Base-by-base conservation (phyloP, 768 basidiomycete species). In the Clitopilus passeckerianus region DNA sequence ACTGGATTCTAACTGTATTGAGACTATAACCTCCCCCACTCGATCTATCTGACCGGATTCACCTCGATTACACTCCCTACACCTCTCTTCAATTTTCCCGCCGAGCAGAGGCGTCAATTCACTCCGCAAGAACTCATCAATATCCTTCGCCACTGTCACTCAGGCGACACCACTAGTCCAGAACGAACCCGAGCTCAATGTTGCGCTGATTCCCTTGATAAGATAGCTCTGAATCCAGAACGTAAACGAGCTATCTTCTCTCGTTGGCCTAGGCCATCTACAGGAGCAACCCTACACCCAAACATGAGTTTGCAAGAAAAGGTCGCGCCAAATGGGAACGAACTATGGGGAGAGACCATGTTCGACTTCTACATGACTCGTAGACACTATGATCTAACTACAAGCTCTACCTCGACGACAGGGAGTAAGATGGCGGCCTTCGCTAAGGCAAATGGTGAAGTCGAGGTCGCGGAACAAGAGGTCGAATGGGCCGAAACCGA, bases 301-400 rank as follows among this genome's bases (percentile, higher is more conserved):
- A 37, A 59, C 5, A 59, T 58, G 22, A 43, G 54, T 18, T 16
- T 61, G 12, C 44, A 41, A 0, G 77, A 75, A 8, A 78, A 78
- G 60, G 56, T 53, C 52, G 61, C 73, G 6, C 62, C 71, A 0
- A 76, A 76, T 57, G 65, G 66, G 0, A 24, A 70, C 7, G 65
- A 70, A 44, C 62, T 73, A 14, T 82, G 80, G 80, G 79, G 80
- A 46, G 73, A 72, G 10, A 76, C 76, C 0, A 61, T 80, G 0
- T 68, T 71, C 27, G 77, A 81, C 57, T 80, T 82, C 58, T 80
- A 72, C 60, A 59, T 16, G 0, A 68, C 73, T 18, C 34, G 58
- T 1, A 67, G 72, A 15, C 53, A 71, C 0, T 69, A 72, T 1
- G 57, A 63, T 30, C 3, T 65, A 3, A 7, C n/a, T n/a, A n/a